These are phyloP conservation scores for Iberis pinnata DNA, from an alignment of 345 rosid species.

Conservation along the genomic window DNA sequence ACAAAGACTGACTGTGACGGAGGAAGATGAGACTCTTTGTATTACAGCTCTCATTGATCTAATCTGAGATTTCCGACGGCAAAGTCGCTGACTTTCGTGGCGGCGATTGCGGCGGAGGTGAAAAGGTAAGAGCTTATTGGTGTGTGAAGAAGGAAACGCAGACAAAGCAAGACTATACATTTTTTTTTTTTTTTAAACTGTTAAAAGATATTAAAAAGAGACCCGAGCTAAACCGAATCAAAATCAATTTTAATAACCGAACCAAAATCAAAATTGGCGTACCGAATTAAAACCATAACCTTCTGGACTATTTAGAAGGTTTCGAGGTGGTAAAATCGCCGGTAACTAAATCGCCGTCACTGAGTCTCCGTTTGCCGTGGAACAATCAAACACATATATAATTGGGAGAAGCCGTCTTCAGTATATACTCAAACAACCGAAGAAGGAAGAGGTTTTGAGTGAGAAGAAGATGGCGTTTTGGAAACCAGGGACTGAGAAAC, in stretches of 20 bases:
- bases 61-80: constrained; percentile 25
- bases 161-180: constrained; percentile 23
- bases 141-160: constrained; percentile 12
- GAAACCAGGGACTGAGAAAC: constrained; percentile 91
- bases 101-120: constrained; percentile 22
- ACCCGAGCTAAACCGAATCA: constrained; percentile 6
- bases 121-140: constrained; percentile 18
- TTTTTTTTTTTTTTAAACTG: background rate
- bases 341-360: background rate
- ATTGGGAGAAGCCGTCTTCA: too few species aligned
- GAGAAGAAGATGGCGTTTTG: constrained; percentile 59
- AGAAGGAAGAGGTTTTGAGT: too few species aligned
- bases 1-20: constrained; percentile 46
- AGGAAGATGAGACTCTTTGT: constrained; percentile 75
- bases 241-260: too few species aligned
- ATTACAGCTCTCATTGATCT: constrained; percentile 81
- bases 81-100: constrained; percentile 3
- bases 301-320: too few species aligned
- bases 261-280: too few species aligned
- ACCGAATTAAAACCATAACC: too few species aligned
- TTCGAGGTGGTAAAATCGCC: background rate
- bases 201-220: background rate
- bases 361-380: background rate
- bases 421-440: too few species aligned
- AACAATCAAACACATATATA: too few species aligned